These are phyloP conservation scores for Vigna trinervia DNA, from an alignment of 306 rosid genomes.

Conservation along the genomic window DNA sequence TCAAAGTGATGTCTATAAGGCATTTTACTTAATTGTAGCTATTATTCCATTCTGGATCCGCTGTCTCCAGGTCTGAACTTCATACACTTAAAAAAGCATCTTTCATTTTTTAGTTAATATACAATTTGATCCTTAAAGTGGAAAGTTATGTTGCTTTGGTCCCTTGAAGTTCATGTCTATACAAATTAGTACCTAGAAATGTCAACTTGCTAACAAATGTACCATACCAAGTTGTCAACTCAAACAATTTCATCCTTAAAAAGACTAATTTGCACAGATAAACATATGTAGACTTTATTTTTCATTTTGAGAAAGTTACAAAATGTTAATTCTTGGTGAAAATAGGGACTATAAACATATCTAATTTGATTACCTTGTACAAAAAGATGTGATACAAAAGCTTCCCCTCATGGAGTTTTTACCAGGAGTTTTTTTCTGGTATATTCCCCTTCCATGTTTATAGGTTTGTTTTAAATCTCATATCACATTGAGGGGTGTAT, in stretches of 20 bases:
- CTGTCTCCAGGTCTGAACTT: conserved; percentile 64
- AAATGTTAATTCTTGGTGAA: neutral
- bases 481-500: neutral
- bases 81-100: neutral
- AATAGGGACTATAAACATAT: neutral
- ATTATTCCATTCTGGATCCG: conserved; percentile 82
- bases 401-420: neutral
- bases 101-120: neutral
- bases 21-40: conserved; percentile 70
- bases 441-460: no score
- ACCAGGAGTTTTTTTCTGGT: neutral
- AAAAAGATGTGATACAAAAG: neutral
- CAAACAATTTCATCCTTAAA: neutral
- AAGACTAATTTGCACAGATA: neutral
- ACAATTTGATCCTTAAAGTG: neutral
- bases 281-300: neutral
- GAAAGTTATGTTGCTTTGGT: neutral
- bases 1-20: conserved; percentile 50
- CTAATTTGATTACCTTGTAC: neutral
- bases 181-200: neutral
- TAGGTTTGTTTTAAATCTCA: neutral
- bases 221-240: neutral
- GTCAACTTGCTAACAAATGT: neutral
- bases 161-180: neutral
- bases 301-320: neutral